These are phyloP conservation scores for Ambrosia artemisiifolia DNA, from an alignment of 129 eudicot genomes.

Conservation along the genomic window DNA sequence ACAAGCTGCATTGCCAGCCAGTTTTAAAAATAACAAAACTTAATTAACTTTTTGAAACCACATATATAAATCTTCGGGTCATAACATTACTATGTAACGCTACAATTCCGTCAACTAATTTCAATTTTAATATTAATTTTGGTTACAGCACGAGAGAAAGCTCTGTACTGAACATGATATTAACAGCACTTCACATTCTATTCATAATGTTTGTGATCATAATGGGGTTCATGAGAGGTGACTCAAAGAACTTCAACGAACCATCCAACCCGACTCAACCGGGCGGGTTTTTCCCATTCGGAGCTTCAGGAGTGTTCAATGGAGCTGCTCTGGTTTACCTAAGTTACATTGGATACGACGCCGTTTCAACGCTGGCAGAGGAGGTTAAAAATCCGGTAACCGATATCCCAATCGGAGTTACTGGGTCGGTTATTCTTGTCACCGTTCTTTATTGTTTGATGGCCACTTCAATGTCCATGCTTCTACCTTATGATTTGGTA, in stretches of 20 bases:
- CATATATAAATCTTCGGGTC: too few species aligned
- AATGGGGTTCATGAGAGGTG: constrained; percentile 81
- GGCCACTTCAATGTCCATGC: constrained; percentile 45
- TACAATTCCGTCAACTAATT: too few species aligned
- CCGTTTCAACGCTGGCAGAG: constrained; percentile 49
- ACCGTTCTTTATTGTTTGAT: constrained; percentile 33
- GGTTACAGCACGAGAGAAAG: constrained; percentile 85
- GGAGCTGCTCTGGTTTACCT: constrained; percentile 92
- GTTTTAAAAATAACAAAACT: too few species aligned
- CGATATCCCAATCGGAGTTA: constrained; percentile 41
- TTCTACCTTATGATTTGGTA: constrained; percentile 58
- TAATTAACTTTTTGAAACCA: too few species aligned
- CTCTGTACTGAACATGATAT: constrained; percentile 66
- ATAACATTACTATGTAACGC: too few species aligned
- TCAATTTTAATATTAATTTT: too few species aligned
- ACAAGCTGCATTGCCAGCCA: too few species aligned
- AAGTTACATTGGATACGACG: constrained; percentile 96
- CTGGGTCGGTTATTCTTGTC: constrained; percentile 32
- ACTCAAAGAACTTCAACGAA: constrained; percentile 56
- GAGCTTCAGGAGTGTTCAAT: constrained; percentile 79
- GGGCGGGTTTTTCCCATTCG: constrained; percentile 78
- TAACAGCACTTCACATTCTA: constrained; percentile 65
- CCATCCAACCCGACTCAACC: constrained; percentile 58
- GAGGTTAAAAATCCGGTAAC: constrained; percentile 61
- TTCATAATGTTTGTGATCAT: constrained; percentile 75